phyloP scores from a whole-genome alignment of 257 asterid species.

The Nicotiana undulata region DNA sequence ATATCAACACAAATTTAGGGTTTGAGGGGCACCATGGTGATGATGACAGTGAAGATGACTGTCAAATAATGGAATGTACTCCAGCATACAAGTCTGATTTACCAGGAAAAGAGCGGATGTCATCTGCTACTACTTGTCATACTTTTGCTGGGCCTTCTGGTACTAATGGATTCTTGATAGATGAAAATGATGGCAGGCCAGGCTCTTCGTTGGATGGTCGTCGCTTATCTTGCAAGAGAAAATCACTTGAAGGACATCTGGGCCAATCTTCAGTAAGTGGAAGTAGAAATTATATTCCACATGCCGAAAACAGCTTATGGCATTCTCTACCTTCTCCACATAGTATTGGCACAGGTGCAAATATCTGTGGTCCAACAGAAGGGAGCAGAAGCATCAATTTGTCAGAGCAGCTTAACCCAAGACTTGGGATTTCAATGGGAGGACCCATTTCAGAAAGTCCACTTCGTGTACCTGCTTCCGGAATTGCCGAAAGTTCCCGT shows the following conservation, averaged over 20 bases:
- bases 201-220: conserved; percentile 42
- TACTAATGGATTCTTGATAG: conserved; percentile 22
- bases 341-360: conserved; percentile 21
- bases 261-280: conserved; percentile 68
- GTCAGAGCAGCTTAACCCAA: conserved; percentile 42
- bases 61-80: conserved; percentile 45
- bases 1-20: conserved; percentile 39
- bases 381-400: conserved; percentile 18
- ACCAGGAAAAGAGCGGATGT: conserved; percentile 27
- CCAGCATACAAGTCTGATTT: conserved; percentile 27
- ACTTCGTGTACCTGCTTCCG: conserved; percentile 22
- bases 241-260: conserved; percentile 41
- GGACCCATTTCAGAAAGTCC: conserved; percentile 27
- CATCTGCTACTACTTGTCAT: conserved; percentile 30
- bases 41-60: conserved; percentile 33
- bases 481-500: conserved; percentile 35
- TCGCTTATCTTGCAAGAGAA: conserved; percentile 62
- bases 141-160: conserved; percentile 29
- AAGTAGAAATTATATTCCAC: conserved; percentile 37
- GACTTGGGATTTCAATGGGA: conserved; percentile 52
- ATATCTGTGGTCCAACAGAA: conserved; percentile 24
- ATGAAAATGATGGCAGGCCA: conserved; percentile 33
- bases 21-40: conserved; percentile 15
- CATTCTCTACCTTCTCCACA: conserved; percentile 25
- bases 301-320: conserved; percentile 41